These are phyloP conservation scores for Candida parachauliodes DNA, from an alignment of 805 yeast species.

Conservation along the genomic window DNA sequence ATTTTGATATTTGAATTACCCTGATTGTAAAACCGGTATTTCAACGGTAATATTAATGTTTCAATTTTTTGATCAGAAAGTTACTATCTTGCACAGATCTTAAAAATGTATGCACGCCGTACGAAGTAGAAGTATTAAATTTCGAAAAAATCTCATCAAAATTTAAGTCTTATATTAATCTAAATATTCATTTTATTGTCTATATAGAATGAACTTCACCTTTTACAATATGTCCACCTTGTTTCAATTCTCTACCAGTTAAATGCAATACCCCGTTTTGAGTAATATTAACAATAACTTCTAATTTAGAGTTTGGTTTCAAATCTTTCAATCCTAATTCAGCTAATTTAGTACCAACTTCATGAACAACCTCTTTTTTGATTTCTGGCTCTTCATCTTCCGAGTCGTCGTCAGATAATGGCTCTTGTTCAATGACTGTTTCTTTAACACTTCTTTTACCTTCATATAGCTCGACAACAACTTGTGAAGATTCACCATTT, in stretches of 20 bases:
- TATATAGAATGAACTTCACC: conserved; percentile 39
- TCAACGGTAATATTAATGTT: too few species aligned
- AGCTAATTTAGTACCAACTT: conserved; percentile 71
- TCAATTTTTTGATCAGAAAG: too few species aligned
- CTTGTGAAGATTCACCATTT: conserved; percentile 55
- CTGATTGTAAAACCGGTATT: too few species aligned
- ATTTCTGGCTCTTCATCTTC: conserved; percentile 91
- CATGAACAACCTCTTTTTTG: conserved; percentile 67
- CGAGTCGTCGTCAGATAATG: conserved; percentile 49
- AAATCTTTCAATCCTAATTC: conserved; percentile 73
- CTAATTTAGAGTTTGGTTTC: conserved; percentile 62
- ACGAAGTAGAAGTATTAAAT: too few species aligned
- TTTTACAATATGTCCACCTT: conserved; percentile 53
- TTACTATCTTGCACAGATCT: too few species aligned
- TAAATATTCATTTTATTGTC: background rate
- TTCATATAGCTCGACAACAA: conserved; percentile 71
- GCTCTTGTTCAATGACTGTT: conserved; percentile 69
- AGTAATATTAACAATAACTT: conserved; percentile 61
- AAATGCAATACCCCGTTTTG: conserved; percentile 63
- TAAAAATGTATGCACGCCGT: too few species aligned
- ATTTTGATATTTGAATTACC: too few species aligned
- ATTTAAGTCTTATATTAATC: background rate
- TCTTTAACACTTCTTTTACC: conserved; percentile 83
- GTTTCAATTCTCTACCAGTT: conserved; percentile 63
- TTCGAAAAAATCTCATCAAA: too few species aligned